Evolutionary conservation across 169 alveolate species (phyloP).

Genomic region (Haemoproteus tartakovskyi): DNA sequence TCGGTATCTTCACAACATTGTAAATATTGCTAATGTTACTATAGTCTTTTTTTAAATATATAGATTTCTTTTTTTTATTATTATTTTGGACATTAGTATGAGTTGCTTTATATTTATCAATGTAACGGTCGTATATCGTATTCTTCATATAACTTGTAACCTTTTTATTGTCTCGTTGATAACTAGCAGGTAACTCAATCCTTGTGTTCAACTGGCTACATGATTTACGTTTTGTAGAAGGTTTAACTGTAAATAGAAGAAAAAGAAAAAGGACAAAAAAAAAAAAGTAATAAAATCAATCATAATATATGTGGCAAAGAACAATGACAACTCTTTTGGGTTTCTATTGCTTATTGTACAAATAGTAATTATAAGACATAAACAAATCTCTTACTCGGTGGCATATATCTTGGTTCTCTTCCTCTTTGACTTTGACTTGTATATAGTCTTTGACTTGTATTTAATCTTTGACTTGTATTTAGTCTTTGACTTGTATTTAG

Average conservation of each 20-base stretch:
- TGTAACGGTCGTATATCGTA: constrained; percentile 53
- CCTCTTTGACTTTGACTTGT: too few relatives aligned
- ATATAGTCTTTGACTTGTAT: too few relatives aligned
- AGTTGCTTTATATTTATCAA: constrained; percentile 41
- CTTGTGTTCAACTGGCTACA: constrained; percentile 8
- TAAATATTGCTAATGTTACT: constrained; percentile 63
- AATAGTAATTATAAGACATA: too few relatives aligned
- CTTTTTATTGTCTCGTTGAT: constrained; percentile 24
- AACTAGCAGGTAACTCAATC: constrained; percentile 17
- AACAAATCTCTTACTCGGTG: too few relatives aligned
- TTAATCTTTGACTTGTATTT: too few relatives aligned
- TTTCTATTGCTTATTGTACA: too few relatives aligned
- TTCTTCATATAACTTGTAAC: constrained; percentile 22
- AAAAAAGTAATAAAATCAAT: background rate
- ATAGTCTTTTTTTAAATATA: constrained; percentile 37
- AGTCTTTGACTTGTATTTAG: too few relatives aligned
- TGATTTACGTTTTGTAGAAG: constrained; percentile 18
- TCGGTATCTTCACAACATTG: constrained; percentile 21
- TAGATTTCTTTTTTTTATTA: constrained; percentile 53
- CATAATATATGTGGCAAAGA: too few relatives aligned
- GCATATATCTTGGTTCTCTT: too few relatives aligned
- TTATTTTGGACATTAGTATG: constrained; percentile 21
- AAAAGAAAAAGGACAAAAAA: background rate
- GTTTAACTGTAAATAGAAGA: constrained; percentile 2
- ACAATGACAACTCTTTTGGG: too few relatives aligned